Evolutionary conservation across 148 eudicot species (phyloP).

Genomic region (Mesembryanthemum crystallinum): DNA sequence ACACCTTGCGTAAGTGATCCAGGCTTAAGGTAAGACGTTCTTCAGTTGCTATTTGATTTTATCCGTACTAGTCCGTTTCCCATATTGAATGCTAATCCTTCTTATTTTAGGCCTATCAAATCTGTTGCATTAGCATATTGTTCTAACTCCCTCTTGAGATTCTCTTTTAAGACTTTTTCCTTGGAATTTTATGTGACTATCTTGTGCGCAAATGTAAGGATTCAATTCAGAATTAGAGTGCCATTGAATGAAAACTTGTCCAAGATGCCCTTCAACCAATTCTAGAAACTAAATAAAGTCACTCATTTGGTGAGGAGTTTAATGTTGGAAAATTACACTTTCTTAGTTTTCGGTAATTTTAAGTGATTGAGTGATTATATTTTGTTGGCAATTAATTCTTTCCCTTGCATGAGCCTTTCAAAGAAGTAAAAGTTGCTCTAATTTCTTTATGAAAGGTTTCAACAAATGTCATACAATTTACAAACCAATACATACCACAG

Average conservation of each 20-base stretch:
- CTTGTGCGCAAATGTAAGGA: neutral
- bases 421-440: too few species aligned
- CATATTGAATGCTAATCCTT: too few species aligned
- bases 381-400: neutral
- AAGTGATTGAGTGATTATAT: neutral
- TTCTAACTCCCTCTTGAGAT: neutral
- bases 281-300: neutral
- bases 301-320: neutral
- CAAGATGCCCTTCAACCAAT: neutral
- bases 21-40: conserved; percentile 58
- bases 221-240: neutral
- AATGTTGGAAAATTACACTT: neutral
- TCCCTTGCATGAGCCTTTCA: too few species aligned
- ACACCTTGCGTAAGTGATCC: conserved; percentile 83
- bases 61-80: neutral
- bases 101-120: neutral
- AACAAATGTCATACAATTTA: too few species aligned
- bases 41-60: neutral
- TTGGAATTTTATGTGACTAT: neutral
- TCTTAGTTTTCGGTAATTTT: neutral
- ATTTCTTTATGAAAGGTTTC: too few species aligned
- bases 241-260: neutral
- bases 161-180: neutral
- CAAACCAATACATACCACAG: too few species aligned
- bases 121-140: neutral